These are phyloP conservation scores for Backusella tuberculispora DNA, from an alignment of 192 early-diverging fungal genomes.

Conservation along the genomic window DNA sequence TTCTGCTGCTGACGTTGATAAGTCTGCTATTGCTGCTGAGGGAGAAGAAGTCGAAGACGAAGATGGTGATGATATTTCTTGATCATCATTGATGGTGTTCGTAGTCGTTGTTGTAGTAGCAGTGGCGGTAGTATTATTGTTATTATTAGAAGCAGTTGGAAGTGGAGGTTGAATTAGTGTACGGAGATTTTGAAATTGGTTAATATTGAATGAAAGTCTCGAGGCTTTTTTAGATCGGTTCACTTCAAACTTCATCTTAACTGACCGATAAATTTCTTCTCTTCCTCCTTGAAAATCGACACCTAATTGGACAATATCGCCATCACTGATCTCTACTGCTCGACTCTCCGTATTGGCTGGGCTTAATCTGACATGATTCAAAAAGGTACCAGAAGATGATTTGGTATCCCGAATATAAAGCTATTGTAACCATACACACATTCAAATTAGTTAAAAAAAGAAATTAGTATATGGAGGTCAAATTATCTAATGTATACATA, in stretches of 20 bases:
- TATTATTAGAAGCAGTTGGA: slow-evolving; percentile 2
- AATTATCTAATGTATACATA: neutral
- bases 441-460: neutral
- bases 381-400: slow-evolving; percentile 88
- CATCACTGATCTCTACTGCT: slow-evolving; percentile 71
- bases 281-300: slow-evolving; percentile 81
- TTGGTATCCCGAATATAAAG: slow-evolving; percentile 84
- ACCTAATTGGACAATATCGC: slow-evolving; percentile 84
- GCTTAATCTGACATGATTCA: slow-evolving; percentile 84
- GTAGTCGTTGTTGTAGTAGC: neutral
- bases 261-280: slow-evolving; percentile 83
- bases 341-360: slow-evolving; percentile 75
- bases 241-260: slow-evolving; percentile 68
- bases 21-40: neutral
- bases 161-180: slow-evolving; percentile 23
- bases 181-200: slow-evolving; percentile 42
- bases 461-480: neutral
- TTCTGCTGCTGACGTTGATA: neutral
- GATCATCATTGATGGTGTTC: neutral
- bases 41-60: neutral
- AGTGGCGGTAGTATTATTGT: neutral
- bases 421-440: slow-evolving; percentile 39
- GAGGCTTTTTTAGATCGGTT: slow-evolving; percentile 43
- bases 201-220: slow-evolving; percentile 56
- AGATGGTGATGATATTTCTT: neutral